These are phyloP conservation scores for Psophocarpus tetragonolobus DNA, from an alignment of 306 rosid genomes.

Conservation along the genomic window DNA sequence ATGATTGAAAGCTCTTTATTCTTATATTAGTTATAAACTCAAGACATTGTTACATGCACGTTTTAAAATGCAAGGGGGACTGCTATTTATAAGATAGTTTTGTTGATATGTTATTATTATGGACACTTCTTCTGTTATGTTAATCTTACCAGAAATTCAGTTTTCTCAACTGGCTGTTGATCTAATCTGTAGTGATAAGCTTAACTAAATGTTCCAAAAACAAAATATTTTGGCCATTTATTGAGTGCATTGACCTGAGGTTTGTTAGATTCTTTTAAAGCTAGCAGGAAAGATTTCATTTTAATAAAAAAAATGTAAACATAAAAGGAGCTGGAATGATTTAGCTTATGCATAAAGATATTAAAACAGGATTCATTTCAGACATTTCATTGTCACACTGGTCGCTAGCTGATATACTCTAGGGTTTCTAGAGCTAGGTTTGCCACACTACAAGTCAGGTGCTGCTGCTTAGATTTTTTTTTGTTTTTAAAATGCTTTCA, in stretches of 20 bases:
- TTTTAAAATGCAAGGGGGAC: not conserved
- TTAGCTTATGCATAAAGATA: not conserved
- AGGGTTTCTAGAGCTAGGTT: not conserved
- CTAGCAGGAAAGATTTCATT: not conserved
- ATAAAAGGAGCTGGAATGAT: not conserved
- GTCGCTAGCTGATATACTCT: not conserved
- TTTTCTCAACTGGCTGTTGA: slow-evolving; percentile 1
- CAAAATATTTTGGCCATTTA: slow-evolving; percentile 3
- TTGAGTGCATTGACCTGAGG: not conserved
- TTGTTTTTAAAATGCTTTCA: slow-evolving; percentile 10
- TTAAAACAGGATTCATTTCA: slow-evolving; percentile 13
- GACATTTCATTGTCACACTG: slow-evolving; percentile 6
- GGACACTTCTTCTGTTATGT: not conserved
- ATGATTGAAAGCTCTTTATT: slow-evolving; percentile 9
- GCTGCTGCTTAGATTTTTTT: not conserved
- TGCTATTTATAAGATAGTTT: not conserved
- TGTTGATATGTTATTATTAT: not conserved
- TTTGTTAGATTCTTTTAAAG: not conserved
- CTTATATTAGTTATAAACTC: not conserved
- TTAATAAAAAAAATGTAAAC: not conserved
- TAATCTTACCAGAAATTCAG: not conserved
- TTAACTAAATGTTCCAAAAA: not conserved
- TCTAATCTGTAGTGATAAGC: slow-evolving; percentile 5
- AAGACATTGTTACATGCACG: not conserved
- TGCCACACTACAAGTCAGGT: not conserved